A percentile compares a stretch with the other conserved stretches of the same genome.
These are phyloP conservation scores for Angophora floribunda DNA, from an alignment of 345 rosid species.

Conservation along the genomic window DNA sequence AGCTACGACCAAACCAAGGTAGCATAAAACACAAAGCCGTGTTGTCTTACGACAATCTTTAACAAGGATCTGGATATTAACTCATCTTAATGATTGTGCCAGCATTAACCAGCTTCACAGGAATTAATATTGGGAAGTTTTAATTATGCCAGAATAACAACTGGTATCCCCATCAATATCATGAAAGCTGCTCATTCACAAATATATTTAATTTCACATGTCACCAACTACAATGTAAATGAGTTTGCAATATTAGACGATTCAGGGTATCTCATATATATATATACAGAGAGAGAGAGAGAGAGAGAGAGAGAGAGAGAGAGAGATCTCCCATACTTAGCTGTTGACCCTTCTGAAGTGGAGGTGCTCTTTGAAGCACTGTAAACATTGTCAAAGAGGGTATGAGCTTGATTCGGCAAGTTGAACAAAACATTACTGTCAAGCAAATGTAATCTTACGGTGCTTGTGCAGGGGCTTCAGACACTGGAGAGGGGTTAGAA, in stretches of 20 bases:
- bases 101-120: neutral
- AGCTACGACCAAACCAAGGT: neutral
- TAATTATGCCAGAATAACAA: neutral
- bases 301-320: neutral
- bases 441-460: conserved; percentile 26
- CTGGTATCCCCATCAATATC: neutral
- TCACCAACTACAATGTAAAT: neutral
- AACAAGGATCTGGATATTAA: neutral
- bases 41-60: neutral
- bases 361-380: conserved; percentile 21
- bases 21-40: neutral
- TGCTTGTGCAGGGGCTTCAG: conserved; percentile 44
- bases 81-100: neutral
- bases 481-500: conserved; percentile 27
- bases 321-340: conserved; percentile 20
- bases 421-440: neutral
- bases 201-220: neutral
- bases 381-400: neutral
- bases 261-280: neutral
- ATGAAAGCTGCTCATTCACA: neutral
- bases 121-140: neutral
- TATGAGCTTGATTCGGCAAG: neutral
- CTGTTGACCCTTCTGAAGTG: conserved; percentile 20
- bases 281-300: neutral
- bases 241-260: neutral